phyloP scores from a whole-genome alignment of 768 basidiomycete genomes.

The Lentinus brumalis region DNA sequence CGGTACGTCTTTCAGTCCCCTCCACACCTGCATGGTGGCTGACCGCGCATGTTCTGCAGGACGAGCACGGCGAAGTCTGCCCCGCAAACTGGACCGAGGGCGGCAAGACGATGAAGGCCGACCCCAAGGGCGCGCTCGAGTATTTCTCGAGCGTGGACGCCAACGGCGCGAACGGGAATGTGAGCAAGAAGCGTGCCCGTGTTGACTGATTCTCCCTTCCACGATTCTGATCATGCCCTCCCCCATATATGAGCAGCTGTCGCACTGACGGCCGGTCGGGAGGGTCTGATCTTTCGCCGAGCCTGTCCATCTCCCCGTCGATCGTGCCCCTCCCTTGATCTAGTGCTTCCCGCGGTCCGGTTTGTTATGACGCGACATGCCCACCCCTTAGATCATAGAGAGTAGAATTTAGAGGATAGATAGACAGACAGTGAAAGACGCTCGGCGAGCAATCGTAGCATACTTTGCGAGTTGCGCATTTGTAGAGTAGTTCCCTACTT shows the following conservation, averaged over 20 bases:
- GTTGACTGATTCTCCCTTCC: constrained; percentile 40
- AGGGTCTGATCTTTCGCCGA: constrained; percentile 20
- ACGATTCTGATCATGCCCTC: constrained; percentile 22
- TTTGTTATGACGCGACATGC: constrained; percentile 4
- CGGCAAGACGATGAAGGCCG: constrained; percentile 78
- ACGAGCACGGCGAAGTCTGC: constrained; percentile 90
- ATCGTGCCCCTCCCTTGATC: constrained; percentile 21
- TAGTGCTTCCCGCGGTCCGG: constrained; percentile 10
- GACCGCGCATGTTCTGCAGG: constrained; percentile 42
- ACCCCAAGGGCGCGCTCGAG: constrained; percentile 71
- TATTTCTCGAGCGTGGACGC: constrained; percentile 54
- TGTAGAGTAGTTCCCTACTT: constrained; percentile 14
- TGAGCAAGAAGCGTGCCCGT: constrained; percentile 60
- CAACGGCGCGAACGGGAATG: constrained; percentile 39
- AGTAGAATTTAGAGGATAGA: constrained; percentile 4
- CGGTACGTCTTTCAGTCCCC: constrained; percentile 46
- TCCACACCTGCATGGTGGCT: background rate
- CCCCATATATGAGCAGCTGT: constrained; percentile 19
- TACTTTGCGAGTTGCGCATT: constrained; percentile 2
- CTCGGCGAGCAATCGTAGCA: constrained; percentile 14
- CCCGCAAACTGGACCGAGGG: constrained; percentile 90
- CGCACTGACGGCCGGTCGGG: constrained; percentile 19
- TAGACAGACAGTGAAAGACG: constrained; percentile 14
- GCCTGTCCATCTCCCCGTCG: constrained; percentile 16
- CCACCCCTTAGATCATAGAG: constrained; percentile 17